Evolutionary conservation across 495 filamentous ascomycete genomes (phyloP), one percentile per base, ranked within the genome.

Genomic region (Coniosporium apollinis): DNA sequence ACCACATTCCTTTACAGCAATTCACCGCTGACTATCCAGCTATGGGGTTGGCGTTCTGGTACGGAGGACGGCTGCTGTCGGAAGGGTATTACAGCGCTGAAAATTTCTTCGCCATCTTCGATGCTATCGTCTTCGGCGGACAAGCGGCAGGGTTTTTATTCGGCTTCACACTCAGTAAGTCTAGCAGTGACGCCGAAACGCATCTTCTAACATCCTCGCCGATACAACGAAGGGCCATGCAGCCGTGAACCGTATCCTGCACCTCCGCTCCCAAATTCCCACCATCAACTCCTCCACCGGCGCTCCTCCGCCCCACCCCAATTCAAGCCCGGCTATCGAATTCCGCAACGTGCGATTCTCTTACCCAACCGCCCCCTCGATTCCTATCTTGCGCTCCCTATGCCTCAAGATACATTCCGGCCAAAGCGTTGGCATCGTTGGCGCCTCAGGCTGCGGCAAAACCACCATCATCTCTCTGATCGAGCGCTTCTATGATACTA

Each of bases 401-500:
- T 8, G 24, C 24, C 24, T 55, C n/a, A 39, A 16, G 8, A 43
- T 50, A 17, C 34, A 42, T 25, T 50, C 52, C 7, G 52, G 52
- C 9, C 47, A 51, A 30, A 50, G 44, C 30, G 39, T 53, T 20
- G 52, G 47, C 1, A 30, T 55, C 13, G 50, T 55, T 0, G 52
- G 52, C 14, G 42, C 52, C 1, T 45, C 39, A 16, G 52, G 52
- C 2, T 50, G 50, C 33, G 52, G 52, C 1, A 55, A 55, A 30
- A 42, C 38, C 15, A 55, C 52, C 1, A 28, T 44, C 13, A 50
- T 55, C 31, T 40, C 44, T 8, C 34, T 55, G 15, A 19, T 55
- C 3, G 50, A 53, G 28, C 41, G 52, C 9, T 53, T 55, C 42
- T 55, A 53, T 37, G 45, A 55, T 31, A 44, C 45, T 7, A 32